Percentiles rank a stretch among this genome's conserved stretches.
These are phyloP conservation scores for Geranomyces michiganensis DNA, from an alignment of 192 early-diverging fungal genomes.

Conservation along the genomic window DNA sequence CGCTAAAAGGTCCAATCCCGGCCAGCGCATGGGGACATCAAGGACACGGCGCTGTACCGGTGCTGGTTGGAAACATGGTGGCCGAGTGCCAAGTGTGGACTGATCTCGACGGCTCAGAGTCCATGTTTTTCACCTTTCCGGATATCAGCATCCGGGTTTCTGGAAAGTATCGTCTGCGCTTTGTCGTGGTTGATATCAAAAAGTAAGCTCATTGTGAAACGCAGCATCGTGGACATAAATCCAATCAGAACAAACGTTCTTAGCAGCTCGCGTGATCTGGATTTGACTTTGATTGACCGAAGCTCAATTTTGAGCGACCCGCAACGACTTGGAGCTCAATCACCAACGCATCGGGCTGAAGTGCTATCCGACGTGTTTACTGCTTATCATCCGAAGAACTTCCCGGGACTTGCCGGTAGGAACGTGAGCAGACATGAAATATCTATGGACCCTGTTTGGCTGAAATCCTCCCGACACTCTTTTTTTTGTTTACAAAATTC, in stretches of 20 bases:
- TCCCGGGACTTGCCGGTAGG: conserved; percentile 48
- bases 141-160: conserved; percentile 39
- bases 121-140: conserved; percentile 44
- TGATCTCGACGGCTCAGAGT: conserved; percentile 28
- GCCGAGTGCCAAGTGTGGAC: conserved; percentile 30
- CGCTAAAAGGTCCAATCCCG: neutral
- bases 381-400: conserved; percentile 45
- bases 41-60: neutral
- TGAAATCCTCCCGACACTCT: neutral
- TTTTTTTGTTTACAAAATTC: conserved; percentile 1
- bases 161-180: conserved; percentile 43
- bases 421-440: neutral
- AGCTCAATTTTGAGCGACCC: neutral
- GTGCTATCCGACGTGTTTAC: conserved; percentile 36
- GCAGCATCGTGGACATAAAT: too few species aligned
- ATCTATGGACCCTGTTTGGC: neutral
- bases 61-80: conserved; percentile 21
- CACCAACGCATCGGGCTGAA: conserved; percentile 1
- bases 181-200: conserved; percentile 42
- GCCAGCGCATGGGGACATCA: conserved; percentile 20
- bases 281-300: neutral
- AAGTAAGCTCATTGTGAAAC: conserved; percentile 28
- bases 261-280: neutral
- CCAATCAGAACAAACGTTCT: too few species aligned
- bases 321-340: neutral